Base-by-base conservation (phyloP, 139 green algal species). In the Diplosphaera chodatii region DNA sequence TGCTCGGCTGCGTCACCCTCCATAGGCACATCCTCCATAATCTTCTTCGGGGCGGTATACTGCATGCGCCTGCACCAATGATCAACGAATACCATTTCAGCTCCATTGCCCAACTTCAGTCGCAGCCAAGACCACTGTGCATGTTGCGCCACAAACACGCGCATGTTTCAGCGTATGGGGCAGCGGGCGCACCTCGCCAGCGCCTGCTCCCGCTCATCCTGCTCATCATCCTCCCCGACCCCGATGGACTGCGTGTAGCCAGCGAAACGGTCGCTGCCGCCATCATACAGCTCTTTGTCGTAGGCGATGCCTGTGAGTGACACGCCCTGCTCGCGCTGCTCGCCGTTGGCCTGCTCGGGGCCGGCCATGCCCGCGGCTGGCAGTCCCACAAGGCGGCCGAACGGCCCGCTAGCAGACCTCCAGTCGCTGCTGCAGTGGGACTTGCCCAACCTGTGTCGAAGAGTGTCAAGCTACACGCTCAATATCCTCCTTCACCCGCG, bases 31-130 rank as follows among this genome's bases (percentile, higher is more conserved):
- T 89, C 87, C 27, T 66, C 56, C 68, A 92, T 64, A 29, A 93
- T 25, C 5, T 75, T 72, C 79, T 94, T 91, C n/a, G 88, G 88
- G 0, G 88, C 88, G 6, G 87, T 93, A 76, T 88, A 94, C 3
- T 84, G 70, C 68, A 93, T 78, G 70, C 92, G 92, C 67, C 88
- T 92, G 87, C 79, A 72, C 25, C 5, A 1, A 32, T 23, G 69
- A 4, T n/a, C n/a, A n/a, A n/a, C n/a, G n/a, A n/a, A n/a, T n/a
- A n/a, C n/a, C n/a, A n/a, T n/a, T n/a, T n/a, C n/a, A n/a, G n/a
- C n/a, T n/a, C n/a, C n/a, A n/a, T n/a, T n/a, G n/a, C n/a, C n/a
- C n/a, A n/a, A n/a, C n/a, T n/a, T n/a, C n/a, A n/a, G n/a, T n/a
- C n/a, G n/a, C n/a, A n/a, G n/a, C n/a, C n/a, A n/a, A n/a, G n/a